These are phyloP conservation scores for Plenodomus tracheiphilus DNA, from an alignment of 2,329 filamentous ascomycete genomes.

Conservation along the genomic window DNA sequence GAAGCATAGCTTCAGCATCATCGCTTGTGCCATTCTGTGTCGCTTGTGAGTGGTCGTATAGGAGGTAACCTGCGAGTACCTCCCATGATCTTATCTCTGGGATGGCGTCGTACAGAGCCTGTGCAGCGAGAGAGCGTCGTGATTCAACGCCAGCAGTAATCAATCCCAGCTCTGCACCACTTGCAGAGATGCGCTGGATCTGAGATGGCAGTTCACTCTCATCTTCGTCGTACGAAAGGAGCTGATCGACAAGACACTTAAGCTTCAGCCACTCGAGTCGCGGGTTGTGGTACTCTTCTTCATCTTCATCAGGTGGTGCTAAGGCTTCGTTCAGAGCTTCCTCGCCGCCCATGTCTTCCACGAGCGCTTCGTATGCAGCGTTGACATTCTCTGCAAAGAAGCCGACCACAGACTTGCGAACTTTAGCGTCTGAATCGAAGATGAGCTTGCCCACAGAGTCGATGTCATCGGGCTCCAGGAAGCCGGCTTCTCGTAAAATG, in stretches of 20 bases:
- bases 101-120: constrained; percentile 82
- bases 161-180: constrained; percentile 47
- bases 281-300: constrained; percentile 73
- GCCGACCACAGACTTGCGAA: constrained; percentile 83
- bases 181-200: constrained; percentile 49
- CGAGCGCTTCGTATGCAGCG: constrained; percentile 75
- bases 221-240: constrained; percentile 79
- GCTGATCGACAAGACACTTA: constrained; percentile 84
- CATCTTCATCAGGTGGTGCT: constrained; percentile 69
- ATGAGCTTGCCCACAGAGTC: constrained; percentile 85
- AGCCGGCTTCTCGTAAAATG: constrained; percentile 76
- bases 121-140: constrained; percentile 81
- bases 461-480: constrained; percentile 89
- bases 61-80: constrained; percentile 81
- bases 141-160: constrained; percentile 72
- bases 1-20: constrained; percentile 66
- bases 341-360: constrained; percentile 82
- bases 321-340: constrained; percentile 77
- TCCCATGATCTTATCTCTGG: constrained; percentile 86
- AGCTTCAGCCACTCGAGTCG: constrained; percentile 85
- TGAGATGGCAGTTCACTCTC: constrained; percentile 59
- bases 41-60: constrained; percentile 79
- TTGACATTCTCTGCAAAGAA: constrained; percentile 91
- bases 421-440: constrained; percentile 81
- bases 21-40: constrained; percentile 59